Evolutionary conservation across 2,329 filamentous ascomycete species (phyloP).

Genomic region (Didymella segeticola): DNA sequence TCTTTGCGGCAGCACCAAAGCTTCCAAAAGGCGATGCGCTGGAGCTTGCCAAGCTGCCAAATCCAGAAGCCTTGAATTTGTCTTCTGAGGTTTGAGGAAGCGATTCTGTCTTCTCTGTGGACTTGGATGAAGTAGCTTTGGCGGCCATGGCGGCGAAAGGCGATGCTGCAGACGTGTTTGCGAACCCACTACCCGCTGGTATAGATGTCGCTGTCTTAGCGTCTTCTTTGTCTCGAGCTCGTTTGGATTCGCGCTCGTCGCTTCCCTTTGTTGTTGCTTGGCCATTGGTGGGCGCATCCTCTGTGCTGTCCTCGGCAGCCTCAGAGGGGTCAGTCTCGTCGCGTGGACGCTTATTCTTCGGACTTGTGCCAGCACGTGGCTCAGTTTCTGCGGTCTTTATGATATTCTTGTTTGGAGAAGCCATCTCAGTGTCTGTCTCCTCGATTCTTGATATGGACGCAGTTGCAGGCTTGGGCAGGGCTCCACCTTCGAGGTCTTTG

Average conservation of each 20-base stretch:
- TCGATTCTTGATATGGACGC: slow-evolving; percentile 37
- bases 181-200: slow-evolving; percentile 51
- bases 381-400: slow-evolving; percentile 14
- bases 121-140: slow-evolving; percentile 41
- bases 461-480: slow-evolving; percentile 44
- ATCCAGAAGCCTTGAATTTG: slow-evolving; percentile 61
- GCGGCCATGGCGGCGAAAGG: slow-evolving; percentile 56
- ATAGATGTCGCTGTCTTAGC: slow-evolving; percentile 34
- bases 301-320: slow-evolving; percentile 14
- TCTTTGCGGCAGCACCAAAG: slow-evolving; percentile 22
- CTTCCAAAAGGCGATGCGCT: slow-evolving; percentile 46
- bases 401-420: slow-evolving; percentile 23
- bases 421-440: slow-evolving; percentile 43
- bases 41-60: slow-evolving; percentile 52
- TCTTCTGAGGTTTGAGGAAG: slow-evolving; percentile 50
- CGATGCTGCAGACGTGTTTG: slow-evolving; percentile 54
- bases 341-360: slow-evolving; percentile 58
- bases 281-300: slow-evolving; percentile 18
- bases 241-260: slow-evolving; percentile 46
- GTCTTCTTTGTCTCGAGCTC: slow-evolving; percentile 44
- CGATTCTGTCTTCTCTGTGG: slow-evolving; percentile 24
- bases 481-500: slow-evolving; percentile 38
- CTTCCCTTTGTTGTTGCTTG: slow-evolving; percentile 26
- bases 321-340: slow-evolving; percentile 36
- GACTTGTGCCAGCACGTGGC: slow-evolving; percentile 42